phyloP scores from a whole-genome alignment of 495 filamentous ascomycete genomes.

The Xylona heveae region DNA sequence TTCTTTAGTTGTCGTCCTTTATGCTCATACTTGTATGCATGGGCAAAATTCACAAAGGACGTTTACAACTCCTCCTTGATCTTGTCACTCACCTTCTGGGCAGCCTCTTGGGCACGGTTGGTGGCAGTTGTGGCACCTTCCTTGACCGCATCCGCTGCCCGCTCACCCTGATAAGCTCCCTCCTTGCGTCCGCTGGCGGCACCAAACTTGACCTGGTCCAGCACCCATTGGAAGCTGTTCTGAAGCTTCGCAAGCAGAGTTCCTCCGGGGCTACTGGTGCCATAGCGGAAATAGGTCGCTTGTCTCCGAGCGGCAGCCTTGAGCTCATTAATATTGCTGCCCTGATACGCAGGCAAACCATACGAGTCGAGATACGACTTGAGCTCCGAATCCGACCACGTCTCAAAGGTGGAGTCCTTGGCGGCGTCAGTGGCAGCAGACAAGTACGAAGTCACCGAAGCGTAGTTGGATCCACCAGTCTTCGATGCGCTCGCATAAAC shows the following conservation, averaged over 20 bases:
- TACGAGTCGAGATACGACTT: conserved; percentile 7
- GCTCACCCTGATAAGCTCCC: conserved; percentile 24
- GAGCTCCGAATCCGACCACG: conserved; percentile 43
- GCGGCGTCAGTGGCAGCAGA: conserved; percentile 42
- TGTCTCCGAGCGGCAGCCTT: conserved; percentile 48
- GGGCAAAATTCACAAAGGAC: too few relatives aligned
- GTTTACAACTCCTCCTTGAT: conserved; percentile 15
- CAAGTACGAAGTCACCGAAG: conserved; percentile 54
- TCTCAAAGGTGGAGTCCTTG: conserved; percentile 53
- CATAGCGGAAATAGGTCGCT: conserved; percentile 57
- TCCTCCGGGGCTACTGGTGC: conserved; percentile 40
- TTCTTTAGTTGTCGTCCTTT: too few relatives aligned
- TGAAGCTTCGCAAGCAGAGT: conserved; percentile 43
- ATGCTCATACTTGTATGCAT: too few relatives aligned
- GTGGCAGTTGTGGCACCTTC: conserved; percentile 12
- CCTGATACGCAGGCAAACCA: conserved; percentile 6
- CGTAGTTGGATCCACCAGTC: conserved; percentile 42
- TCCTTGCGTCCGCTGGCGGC: conserved; percentile 40
- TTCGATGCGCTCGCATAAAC: conserved; percentile 49
- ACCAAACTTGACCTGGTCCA: conserved; percentile 33
- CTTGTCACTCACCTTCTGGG: conserved; percentile 11
- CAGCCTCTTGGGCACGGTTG: conserved; percentile 12
- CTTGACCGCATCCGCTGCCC: conserved; percentile 22
- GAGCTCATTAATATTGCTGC: conserved; percentile 30
- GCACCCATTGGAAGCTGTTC: conserved; percentile 36